Evolutionary conservation across 1,284 basidiomycete species (phyloP).

Genomic region (Schizophyllum amplum): DNA sequence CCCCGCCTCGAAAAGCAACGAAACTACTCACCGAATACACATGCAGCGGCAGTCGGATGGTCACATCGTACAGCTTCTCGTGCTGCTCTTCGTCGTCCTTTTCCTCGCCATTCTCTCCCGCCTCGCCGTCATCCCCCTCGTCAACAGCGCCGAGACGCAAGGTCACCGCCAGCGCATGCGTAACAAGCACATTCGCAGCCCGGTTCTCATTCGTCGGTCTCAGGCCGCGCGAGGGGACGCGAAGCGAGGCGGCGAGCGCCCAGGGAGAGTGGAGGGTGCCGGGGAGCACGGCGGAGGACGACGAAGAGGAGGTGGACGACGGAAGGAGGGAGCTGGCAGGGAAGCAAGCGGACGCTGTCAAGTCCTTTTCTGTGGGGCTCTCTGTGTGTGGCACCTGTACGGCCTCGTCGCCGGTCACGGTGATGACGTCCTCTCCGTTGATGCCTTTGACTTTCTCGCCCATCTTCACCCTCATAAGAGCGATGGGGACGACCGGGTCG

Average conservation of each 20-base stretch:
- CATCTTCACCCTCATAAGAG: not conserved
- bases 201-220: not conserved
- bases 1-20: not conserved
- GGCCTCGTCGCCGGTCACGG: not conserved
- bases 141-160: not conserved
- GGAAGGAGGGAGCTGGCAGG: not conserved
- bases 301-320: not conserved
- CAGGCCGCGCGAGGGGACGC: not conserved
- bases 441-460: not conserved
- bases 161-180: not conserved
- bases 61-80: not conserved
- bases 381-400: not conserved
- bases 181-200: not conserved
- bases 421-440: not conserved
- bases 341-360: not conserved
- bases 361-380: not conserved
- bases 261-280: not conserved
- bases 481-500: not conserved
- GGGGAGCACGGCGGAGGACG: not conserved
- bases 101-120: not conserved
- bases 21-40: not conserved
- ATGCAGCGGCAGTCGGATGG: not conserved
- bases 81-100: not conserved
- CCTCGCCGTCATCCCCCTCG: not conserved
- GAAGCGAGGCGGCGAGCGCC: not conserved